Conservation (phyloP, 1,284 basidiomycete species). For the Rhodotorula sp. region DNA sequence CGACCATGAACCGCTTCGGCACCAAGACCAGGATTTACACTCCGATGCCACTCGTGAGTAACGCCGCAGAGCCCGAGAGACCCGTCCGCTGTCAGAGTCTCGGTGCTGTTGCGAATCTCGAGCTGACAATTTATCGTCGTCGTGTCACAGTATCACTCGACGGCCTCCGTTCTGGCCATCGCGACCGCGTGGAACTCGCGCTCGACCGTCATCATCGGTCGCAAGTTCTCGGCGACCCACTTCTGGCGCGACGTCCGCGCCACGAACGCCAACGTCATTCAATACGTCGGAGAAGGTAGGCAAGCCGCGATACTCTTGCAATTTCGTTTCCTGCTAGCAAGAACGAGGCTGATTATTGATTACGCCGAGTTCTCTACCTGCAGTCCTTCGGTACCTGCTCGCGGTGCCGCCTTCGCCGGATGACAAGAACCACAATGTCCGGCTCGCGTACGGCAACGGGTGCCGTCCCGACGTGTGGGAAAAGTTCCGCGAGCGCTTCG, state of each 20-base stretch:
- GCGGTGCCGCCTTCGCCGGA: conserved; percentile 45
- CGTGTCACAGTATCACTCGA: conserved; percentile 39
- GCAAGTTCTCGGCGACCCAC: conserved; percentile 48
- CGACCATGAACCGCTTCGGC: conserved; percentile 24
- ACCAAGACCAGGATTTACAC: conserved; percentile 46
- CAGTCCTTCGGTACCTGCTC: conserved; percentile 43
- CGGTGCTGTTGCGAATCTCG: too few species aligned
- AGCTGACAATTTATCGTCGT: too few species aligned
- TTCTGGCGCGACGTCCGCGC: conserved; percentile 48
- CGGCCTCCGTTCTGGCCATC: conserved; percentile 47
- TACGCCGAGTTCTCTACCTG: not conserved
- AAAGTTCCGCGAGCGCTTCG: conserved; percentile 48
- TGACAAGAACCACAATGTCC: conserved; percentile 49
- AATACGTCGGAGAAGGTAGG: conserved; percentile 49
- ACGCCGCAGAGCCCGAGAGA: conserved; percentile 32
- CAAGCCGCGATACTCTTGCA: too few species aligned
- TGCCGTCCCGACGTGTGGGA: conserved; percentile 49
- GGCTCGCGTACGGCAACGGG: conserved; percentile 50
- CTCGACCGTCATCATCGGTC: conserved; percentile 49
- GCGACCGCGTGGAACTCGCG: conserved; percentile 43
- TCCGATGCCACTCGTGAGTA: conserved; percentile 46
- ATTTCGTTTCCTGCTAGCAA: conserved; percentile 1
- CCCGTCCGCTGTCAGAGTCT: too few species aligned
- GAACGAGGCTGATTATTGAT: not conserved
- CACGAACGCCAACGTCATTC: conserved; percentile 45